These are phyloP conservation scores for Thelonectria rubi DNA, from an alignment of 2,329 filamentous ascomycete genomes.

Conservation along the genomic window DNA sequence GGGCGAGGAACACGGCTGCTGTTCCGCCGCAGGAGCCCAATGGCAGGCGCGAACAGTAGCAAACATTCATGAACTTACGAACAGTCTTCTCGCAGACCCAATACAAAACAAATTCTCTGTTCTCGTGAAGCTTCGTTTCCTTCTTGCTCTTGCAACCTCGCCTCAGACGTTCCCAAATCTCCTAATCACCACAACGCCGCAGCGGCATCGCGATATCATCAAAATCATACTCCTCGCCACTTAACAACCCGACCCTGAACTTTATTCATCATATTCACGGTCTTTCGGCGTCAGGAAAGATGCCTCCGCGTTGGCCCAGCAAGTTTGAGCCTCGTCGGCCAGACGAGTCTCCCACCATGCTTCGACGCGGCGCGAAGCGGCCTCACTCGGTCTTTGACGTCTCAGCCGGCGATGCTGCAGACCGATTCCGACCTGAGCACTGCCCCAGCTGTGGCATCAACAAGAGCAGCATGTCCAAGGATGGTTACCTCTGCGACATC, in stretches of 20 bases:
- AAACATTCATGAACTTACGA: slow-evolving; percentile 3
- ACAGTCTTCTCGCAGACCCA: neutral
- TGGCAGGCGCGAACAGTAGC: neutral
- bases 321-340: neutral
- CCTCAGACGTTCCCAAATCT: neutral
- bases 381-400: neutral
- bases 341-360: slow-evolving; percentile 15
- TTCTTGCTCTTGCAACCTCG: neutral
- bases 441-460: slow-evolving; percentile 12
- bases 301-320: neutral
- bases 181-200: too few species aligned
- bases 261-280: neutral
- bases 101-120: neutral
- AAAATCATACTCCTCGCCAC: neutral
- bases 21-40: too few species aligned
- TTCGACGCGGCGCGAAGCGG: neutral
- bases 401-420: neutral
- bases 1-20: too few species aligned
- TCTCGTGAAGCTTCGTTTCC: neutral
- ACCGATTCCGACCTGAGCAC: slow-evolving; percentile 13
- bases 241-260: neutral
- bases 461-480: neutral
- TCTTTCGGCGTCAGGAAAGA: neutral
- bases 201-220: neutral
- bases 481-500: slow-evolving; percentile 14